Percentiles rank a stretch among this genome's conserved stretches.
Evolutionary conservation across 495 filamentous ascomycete genomes (phyloP).

Genomic region (Penicillium egyptiacum): DNA sequence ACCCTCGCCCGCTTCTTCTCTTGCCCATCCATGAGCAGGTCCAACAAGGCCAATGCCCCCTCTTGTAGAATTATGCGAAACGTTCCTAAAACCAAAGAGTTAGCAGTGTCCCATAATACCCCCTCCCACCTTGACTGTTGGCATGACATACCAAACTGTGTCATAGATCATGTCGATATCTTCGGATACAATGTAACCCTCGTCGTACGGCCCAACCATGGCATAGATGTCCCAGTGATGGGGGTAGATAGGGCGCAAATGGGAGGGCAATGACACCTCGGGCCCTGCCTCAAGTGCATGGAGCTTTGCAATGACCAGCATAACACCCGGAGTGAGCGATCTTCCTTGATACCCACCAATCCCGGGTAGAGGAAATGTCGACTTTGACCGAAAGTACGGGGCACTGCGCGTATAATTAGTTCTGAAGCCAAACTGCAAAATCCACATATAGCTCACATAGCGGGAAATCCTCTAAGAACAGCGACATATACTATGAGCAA

Average conservation of each 20-base stretch:
- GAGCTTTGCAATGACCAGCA: conserved; percentile 41
- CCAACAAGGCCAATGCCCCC: conserved; percentile 58
- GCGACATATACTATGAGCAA: conserved; percentile 54
- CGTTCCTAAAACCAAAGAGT: conserved; percentile 34
- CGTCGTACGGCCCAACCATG: conserved; percentile 59
- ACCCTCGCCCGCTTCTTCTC: conserved; percentile 58
- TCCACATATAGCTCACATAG: conserved; percentile 26
- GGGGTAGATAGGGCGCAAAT: conserved; percentile 45
- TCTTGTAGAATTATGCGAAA: conserved; percentile 59
- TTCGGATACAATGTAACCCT: conserved; percentile 51
- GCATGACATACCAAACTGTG: conserved; percentile 36
- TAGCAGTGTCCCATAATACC: background rate
- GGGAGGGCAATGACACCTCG: conserved; percentile 34
- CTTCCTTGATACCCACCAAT: conserved; percentile 63
- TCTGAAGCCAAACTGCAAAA: background rate
- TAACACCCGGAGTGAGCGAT: conserved; percentile 52
- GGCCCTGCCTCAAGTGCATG: conserved; percentile 18
- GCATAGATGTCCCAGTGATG: conserved; percentile 49
- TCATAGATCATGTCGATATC: conserved; percentile 57
- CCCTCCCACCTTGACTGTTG: background rate
- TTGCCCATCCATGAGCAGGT: conserved; percentile 55
- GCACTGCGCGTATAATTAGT: conserved; percentile 21
- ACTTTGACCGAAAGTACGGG: conserved; percentile 58
- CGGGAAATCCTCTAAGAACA: conserved; percentile 56
- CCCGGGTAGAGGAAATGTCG: conserved; percentile 53